These are phyloP conservation scores for Tranzscheliella williamsii DNA, from an alignment of 1,284 basidiomycete species.

Conservation along the genomic window DNA sequence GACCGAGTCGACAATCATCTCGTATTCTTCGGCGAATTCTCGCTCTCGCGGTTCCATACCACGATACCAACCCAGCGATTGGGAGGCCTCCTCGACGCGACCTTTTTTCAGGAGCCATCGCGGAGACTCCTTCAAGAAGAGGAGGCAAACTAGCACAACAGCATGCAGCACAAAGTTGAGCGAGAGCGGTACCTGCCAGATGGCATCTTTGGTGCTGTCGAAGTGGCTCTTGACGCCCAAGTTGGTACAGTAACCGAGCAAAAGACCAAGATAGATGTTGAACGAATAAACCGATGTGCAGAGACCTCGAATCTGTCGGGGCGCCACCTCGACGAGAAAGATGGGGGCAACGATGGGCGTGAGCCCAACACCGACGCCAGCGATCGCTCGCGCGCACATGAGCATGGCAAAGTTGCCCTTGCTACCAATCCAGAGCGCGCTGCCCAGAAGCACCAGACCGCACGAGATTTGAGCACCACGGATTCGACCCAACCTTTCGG, in stretches of 20 bases:
- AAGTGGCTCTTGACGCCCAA: slow-evolving; percentile 16
- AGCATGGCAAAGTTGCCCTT: slow-evolving; percentile 25
- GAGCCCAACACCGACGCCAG: slow-evolving; percentile 25
- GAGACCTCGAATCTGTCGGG: slow-evolving; percentile 35
- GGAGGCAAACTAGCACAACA: slow-evolving; percentile 62
- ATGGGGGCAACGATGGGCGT: slow-evolving; percentile 29
- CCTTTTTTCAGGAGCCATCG: slow-evolving; percentile 79
- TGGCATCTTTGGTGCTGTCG: slow-evolving; percentile 12
- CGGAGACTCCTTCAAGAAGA: slow-evolving; percentile 72
- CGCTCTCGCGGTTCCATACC: slow-evolving; percentile 24
- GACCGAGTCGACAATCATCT: slow-evolving; percentile 29
- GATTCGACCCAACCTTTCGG: slow-evolving; percentile 27
- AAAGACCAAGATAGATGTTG: slow-evolving; percentile 23
- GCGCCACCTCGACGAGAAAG: slow-evolving; percentile 34
- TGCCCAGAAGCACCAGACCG: slow-evolving; percentile 21
- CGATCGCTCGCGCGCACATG: slow-evolving; percentile 17
- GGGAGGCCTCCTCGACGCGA: slow-evolving; percentile 67
- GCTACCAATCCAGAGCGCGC: slow-evolving; percentile 22
- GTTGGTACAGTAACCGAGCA: slow-evolving; percentile 20
- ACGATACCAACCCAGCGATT: slow-evolving; percentile 65
- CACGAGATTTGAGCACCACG: slow-evolving; percentile 28
- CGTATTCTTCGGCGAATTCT: slow-evolving; percentile 27
- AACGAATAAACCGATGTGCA: slow-evolving; percentile 38
- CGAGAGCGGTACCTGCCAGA: slow-evolving; percentile 27
- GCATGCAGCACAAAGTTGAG: slow-evolving; percentile 29